Conservation (phyloP, 2,329 filamentous ascomycete genomes). For the Juglanconis juglandina region DNA sequence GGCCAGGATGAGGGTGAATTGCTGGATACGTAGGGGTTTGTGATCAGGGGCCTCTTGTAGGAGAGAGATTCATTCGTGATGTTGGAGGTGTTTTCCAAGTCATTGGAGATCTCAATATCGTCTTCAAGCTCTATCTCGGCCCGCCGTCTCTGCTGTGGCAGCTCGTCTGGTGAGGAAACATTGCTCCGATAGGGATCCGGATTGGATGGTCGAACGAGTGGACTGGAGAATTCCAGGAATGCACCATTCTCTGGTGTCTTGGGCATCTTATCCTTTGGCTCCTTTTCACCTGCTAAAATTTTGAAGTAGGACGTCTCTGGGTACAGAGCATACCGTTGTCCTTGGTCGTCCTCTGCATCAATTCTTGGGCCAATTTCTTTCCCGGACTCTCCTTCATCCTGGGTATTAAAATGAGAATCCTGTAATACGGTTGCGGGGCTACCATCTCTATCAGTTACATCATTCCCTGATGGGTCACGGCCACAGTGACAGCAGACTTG, state of each 20-base stretch:
- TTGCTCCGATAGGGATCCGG: constrained; percentile 1
- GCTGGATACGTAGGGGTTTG: neutral
- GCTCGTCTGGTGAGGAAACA: neutral
- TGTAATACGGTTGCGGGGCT: constrained; percentile 1
- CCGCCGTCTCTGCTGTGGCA: neutral
- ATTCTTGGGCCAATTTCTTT: neutral
- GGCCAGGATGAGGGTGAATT: neutral
- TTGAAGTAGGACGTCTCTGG: constrained; percentile 1
- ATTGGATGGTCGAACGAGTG: neutral
- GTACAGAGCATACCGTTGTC: neutral
- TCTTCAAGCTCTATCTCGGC: neutral
- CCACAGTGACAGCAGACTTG: constrained; percentile 5
- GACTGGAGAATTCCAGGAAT: neutral
- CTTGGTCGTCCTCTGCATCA: neutral
- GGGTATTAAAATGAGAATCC: neutral
- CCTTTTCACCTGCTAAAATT: neutral
- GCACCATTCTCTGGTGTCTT: neutral
- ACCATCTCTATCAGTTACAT: neutral
- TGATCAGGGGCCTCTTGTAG: neutral
- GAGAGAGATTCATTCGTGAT: neutral
- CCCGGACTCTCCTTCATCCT: neutral
- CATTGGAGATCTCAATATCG: neutral
- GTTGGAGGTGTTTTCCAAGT: neutral
- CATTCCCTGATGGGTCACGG: neutral
- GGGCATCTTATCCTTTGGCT: neutral